Evolutionary conservation across 176 grass and related monocot species (phyloP).

Genomic region (Lolium rigidum): DNA sequence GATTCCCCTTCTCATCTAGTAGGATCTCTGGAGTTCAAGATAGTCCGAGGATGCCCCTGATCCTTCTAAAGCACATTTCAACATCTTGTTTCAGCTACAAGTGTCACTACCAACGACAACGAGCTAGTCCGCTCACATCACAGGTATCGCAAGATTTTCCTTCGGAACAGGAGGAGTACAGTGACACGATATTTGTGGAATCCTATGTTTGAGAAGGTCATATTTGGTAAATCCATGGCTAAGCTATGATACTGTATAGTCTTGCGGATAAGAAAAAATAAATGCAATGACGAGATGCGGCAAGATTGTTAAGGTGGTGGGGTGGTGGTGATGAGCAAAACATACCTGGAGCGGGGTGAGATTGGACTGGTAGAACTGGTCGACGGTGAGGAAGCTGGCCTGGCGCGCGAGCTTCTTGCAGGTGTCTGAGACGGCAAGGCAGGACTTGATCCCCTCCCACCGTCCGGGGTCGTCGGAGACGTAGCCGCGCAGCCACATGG

Average conservation of each 20-base stretch:
- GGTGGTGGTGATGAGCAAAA: too few species aligned
- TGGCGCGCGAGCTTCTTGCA: conserved; percentile 69
- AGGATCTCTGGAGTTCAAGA: conserved; percentile 22
- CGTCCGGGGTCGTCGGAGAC: conserved; percentile 57
- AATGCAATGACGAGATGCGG: neutral
- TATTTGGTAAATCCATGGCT: neutral
- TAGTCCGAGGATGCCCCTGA: neutral
- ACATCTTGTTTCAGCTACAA: neutral
- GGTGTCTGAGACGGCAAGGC: conserved; percentile 69
- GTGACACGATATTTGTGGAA: neutral
- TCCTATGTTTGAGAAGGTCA: neutral
- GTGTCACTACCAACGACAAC: neutral
- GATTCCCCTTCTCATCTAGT: conserved; percentile 32
- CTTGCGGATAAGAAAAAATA: neutral
- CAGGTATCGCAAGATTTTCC: neutral
- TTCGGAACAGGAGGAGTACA: neutral
- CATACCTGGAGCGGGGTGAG: conserved; percentile 80
- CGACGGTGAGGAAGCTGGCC: conserved; percentile 48
- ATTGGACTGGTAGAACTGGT: conserved; percentile 64
- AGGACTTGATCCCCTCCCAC: conserved; percentile 69
- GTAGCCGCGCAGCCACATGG: conserved; percentile 76
- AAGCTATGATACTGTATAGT: neutral
- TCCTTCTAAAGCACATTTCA: conserved; percentile 1
- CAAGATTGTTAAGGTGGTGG: neutral
- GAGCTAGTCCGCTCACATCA: neutral